These are phyloP conservation scores for Pezicula rhizophila DNA, from an alignment of 2,329 filamentous ascomycete species.

Conservation along the genomic window DNA sequence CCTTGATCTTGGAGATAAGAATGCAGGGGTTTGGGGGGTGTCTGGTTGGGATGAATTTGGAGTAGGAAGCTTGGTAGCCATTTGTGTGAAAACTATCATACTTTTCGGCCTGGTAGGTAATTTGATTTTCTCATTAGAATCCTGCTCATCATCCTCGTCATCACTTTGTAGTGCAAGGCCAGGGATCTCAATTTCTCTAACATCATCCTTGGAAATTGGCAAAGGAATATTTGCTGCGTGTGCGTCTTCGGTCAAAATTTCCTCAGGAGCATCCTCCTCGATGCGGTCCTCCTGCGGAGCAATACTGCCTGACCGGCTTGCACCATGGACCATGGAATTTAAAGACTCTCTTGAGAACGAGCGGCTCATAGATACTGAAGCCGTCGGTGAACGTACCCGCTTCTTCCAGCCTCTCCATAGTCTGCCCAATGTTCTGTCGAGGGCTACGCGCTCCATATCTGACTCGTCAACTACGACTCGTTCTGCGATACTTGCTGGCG, in stretches of 20 bases:
- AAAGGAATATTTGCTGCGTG: slow-evolving; percentile 58
- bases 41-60: slow-evolving; percentile 20
- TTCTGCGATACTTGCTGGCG: slow-evolving; percentile 47
- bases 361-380: slow-evolving; percentile 38
- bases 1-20: slow-evolving; percentile 11
- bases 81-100: slow-evolving; percentile 34
- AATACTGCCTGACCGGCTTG: slow-evolving; percentile 32
- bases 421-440: slow-evolving; percentile 81
- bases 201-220: slow-evolving; percentile 59
- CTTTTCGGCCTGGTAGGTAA: slow-evolving; percentile 33
- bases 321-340: slow-evolving; percentile 17
- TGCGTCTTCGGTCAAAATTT: slow-evolving; percentile 19
- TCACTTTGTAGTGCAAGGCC: slow-evolving; percentile 59
- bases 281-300: slow-evolving; percentile 29
- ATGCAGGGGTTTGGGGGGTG: slow-evolving; percentile 10
- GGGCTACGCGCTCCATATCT: slow-evolving; percentile 87
- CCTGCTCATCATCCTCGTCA: slow-evolving; percentile 47
- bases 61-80: slow-evolving; percentile 18
- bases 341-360: slow-evolving; percentile 44
- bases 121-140: slow-evolving; percentile 29
- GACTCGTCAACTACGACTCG: slow-evolving; percentile 79
- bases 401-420: slow-evolving; percentile 97
- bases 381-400: slow-evolving; percentile 56
- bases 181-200: slow-evolving; percentile 76
- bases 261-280: slow-evolving; percentile 12